phyloP scores from a whole-genome alignment of 768 basidiomycete species.

The Candolleomyces eurysporus region DNA sequence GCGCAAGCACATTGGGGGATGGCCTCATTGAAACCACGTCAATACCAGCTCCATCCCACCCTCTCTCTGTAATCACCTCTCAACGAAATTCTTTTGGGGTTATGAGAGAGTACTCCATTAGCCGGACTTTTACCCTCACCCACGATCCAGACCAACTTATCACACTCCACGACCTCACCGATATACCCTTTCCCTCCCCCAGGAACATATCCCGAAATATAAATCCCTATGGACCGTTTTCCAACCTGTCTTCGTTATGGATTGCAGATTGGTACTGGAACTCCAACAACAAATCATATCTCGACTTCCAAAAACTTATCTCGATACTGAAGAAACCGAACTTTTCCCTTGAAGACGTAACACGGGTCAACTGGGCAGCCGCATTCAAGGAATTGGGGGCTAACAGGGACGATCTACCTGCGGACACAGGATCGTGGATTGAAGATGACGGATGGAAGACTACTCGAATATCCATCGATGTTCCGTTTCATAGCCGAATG shows the following conservation, averaged over 20 bases:
- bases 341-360: background rate
- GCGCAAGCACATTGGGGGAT: background rate
- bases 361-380: background rate
- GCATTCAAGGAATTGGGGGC: background rate
- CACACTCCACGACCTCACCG: background rate
- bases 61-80: background rate
- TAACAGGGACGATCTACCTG: background rate
- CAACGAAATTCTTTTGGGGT: background rate
- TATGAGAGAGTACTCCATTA: background rate
- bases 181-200: background rate
- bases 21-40: background rate
- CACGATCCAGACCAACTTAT: background rate
- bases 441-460: conserved; percentile 2
- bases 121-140: background rate
- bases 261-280: conserved; percentile 1
- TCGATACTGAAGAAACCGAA: background rate
- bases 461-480: background rate
- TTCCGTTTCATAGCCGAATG: background rate
- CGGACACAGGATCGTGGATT: background rate
- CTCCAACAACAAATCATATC: background rate
- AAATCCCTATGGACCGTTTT: background rate
- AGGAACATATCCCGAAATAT: background rate
- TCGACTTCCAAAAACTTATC: background rate
- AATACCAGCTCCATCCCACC: background rate
- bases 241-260: background rate